A percentile compares a stretch with the other conserved stretches of the same genome.
Conservation (phyloP, 1,284 basidiomycete genomes). For the Phellopilus nigrolimitatus region DNA sequence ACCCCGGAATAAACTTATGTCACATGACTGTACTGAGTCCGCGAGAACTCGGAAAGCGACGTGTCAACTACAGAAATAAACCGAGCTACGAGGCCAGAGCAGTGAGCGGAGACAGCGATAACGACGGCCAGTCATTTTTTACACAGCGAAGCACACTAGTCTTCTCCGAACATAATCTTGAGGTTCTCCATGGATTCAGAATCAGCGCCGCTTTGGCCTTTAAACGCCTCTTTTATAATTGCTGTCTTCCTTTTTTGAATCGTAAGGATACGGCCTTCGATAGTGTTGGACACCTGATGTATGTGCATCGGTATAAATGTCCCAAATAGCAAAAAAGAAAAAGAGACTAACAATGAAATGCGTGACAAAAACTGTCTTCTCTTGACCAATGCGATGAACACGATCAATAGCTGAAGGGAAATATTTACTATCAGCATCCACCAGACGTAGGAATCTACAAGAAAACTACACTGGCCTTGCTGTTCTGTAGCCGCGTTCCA, state of each 20-base stretch:
- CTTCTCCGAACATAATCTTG: slow-evolving; percentile 66
- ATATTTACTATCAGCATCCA: too few species aligned
- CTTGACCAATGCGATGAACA: slow-evolving; percentile 82
- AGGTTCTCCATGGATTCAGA: slow-evolving; percentile 73
- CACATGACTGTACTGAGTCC: too few species aligned
- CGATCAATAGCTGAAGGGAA: slow-evolving; percentile 66
- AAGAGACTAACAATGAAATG: slow-evolving; percentile 74
- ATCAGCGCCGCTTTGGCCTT: slow-evolving; percentile 45
- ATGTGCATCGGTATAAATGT: not conserved
- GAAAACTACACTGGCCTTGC: slow-evolving; percentile 58
- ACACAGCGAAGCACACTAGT: too few species aligned
- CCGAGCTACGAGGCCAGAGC: too few species aligned
- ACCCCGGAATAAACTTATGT: too few species aligned
- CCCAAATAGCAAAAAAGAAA: not conserved
- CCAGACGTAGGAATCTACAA: too few species aligned
- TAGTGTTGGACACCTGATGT: slow-evolving; percentile 59
- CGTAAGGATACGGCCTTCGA: slow-evolving; percentile 77
- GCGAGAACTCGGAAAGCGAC: too few species aligned
- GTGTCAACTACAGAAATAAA: too few species aligned
- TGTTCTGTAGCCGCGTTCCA: slow-evolving; percentile 91
- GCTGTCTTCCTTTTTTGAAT: slow-evolving; percentile 90
- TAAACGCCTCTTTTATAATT: slow-evolving; percentile 76
- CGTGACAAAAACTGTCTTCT: slow-evolving; percentile 81
- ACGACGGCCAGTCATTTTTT: too few species aligned
- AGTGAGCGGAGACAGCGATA: too few species aligned